Evolutionary conservation across 208 protist species (phyloP).

Genomic region (Leishmania major): DNA sequence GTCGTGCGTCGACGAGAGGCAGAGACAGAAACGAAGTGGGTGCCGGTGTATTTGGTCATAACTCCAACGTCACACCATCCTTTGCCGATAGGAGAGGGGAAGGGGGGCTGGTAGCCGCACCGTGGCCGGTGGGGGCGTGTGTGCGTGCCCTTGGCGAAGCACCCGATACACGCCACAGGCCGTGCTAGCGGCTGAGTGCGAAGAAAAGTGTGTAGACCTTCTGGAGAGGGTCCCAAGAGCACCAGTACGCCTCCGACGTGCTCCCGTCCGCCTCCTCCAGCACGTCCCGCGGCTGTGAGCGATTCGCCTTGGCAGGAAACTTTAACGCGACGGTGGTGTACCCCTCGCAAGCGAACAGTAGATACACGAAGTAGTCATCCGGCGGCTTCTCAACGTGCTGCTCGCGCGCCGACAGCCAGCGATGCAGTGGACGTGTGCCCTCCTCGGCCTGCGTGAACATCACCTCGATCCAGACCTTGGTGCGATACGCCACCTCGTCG

Average conservation of each 20-base stretch:
- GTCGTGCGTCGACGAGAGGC: background rate
- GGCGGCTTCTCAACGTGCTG: conserved; percentile 65
- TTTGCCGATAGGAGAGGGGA: background rate
- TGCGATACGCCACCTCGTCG: conserved; percentile 50
- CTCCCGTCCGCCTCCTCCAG: conserved; percentile 28
- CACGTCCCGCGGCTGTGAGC: conserved; percentile 36
- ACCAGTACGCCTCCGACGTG: conserved; percentile 45
- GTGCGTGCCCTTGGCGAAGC: background rate
- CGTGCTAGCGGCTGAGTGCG: conserved; percentile 52
- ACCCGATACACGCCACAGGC: background rate
- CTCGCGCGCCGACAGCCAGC: conserved; percentile 84
- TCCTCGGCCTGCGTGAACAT: conserved; percentile 62
- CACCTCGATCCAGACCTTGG: conserved; percentile 84
- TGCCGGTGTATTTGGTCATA: background rate
- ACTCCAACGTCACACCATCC: background rate
- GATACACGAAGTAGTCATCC: conserved; percentile 69
- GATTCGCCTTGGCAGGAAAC: conserved; percentile 57
- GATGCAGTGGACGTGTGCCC: conserved; percentile 71
- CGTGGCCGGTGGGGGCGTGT: background rate
- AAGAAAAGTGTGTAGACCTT: conserved; percentile 83
- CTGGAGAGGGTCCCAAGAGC: conserved; percentile 67
- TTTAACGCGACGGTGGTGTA: conserved; percentile 82
- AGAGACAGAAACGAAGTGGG: background rate
- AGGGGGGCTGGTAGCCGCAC: background rate
- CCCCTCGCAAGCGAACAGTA: conserved; percentile 87